Percentiles rank a stretch among this genome's conserved stretches.
These are phyloP conservation scores for Nemophila menziesii DNA, from an alignment of 257 asterid species.

Conservation along the genomic window DNA sequence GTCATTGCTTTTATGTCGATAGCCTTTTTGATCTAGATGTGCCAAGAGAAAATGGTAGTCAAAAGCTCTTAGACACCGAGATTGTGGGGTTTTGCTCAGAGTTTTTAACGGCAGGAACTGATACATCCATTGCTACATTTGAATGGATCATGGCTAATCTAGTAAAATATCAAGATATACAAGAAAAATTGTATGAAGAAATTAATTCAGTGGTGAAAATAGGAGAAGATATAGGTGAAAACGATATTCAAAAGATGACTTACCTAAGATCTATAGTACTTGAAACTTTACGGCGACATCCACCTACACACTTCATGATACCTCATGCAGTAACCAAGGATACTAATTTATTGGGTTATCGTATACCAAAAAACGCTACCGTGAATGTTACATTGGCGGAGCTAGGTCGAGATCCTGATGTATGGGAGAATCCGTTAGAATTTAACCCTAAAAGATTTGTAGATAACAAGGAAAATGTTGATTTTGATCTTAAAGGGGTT, in stretches of 20 bases:
- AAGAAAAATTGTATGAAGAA: slow-evolving; percentile 14
- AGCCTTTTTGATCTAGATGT: slow-evolving; percentile 11
- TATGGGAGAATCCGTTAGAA: slow-evolving; percentile 23
- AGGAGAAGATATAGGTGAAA: slow-evolving; percentile 8
- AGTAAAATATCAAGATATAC: slow-evolving; percentile 18
- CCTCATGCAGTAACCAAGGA: slow-evolving; percentile 17
- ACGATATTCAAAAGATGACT: slow-evolving; percentile 16
- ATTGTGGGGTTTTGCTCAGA: slow-evolving; percentile 18
- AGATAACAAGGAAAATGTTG: neutral
- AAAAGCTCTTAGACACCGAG: slow-evolving; percentile 13
- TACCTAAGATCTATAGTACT: slow-evolving; percentile 18
- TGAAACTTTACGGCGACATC: slow-evolving; percentile 22
- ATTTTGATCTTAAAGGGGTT: slow-evolving; percentile 12
- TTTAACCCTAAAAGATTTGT: slow-evolving; percentile 22
- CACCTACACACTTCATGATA: slow-evolving; percentile 17
- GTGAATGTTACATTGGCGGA: slow-evolving; percentile 16
- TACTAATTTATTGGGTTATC: slow-evolving; percentile 12
- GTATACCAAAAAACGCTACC: slow-evolving; percentile 10
- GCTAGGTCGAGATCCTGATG: slow-evolving; percentile 17
- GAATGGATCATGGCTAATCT: slow-evolving; percentile 25
- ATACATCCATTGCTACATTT: slow-evolving; percentile 13
- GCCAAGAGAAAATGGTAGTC: slow-evolving; percentile 7
- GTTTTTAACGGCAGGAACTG: slow-evolving; percentile 14
- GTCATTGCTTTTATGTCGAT: slow-evolving; percentile 13
- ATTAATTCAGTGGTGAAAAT: slow-evolving; percentile 6